A percentile compares a stretch with the other conserved stretches of the same genome.
phyloP scores from a whole-genome alignment of 768 basidiomycete genomes.

The Psilocybe subaeruginosa region DNA sequence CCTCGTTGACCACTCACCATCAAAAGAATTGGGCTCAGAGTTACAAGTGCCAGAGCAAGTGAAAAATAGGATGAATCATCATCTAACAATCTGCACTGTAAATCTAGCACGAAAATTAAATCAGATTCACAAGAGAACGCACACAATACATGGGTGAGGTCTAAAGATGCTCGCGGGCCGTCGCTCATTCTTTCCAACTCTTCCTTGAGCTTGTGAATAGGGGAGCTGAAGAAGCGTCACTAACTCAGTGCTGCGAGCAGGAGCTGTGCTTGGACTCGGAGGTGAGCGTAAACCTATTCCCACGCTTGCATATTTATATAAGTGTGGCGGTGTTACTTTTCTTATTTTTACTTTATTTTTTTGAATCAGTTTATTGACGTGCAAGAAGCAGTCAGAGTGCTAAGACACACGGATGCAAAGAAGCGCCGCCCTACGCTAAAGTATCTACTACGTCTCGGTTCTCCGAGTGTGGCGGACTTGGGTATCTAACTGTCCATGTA shows the following conservation, averaged over 20 bases:
- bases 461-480: too few relatives aligned
- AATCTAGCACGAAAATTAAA: not conserved
- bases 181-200: slow-evolving; percentile 16
- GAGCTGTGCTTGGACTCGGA: too few relatives aligned
- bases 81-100: slow-evolving; percentile 40
- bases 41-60: slow-evolving; percentile 60
- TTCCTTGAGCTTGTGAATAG: too few relatives aligned
- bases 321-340: not conserved
- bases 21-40: slow-evolving; percentile 70
- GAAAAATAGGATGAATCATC: slow-evolving; percentile 63
- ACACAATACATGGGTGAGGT: slow-evolving; percentile 74
- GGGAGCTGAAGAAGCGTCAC: too few relatives aligned
- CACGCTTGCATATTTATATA: not conserved
- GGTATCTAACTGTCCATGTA: too few relatives aligned
- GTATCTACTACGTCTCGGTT: too few relatives aligned
- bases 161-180: slow-evolving; percentile 50
- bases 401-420: too few relatives aligned
- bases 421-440: too few relatives aligned
- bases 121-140: slow-evolving; percentile 21
- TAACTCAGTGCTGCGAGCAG: too few relatives aligned
- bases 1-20: slow-evolving; percentile 49
- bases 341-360: too few relatives aligned
- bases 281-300: not conserved
- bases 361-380: too few relatives aligned
- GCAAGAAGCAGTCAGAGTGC: too few relatives aligned